Evolutionary conservation across 2,329 filamentous ascomycete genomes (phyloP), one percentile per base, ranked within the genome.

Genomic region (Phyllosticta capitalensis): DNA sequence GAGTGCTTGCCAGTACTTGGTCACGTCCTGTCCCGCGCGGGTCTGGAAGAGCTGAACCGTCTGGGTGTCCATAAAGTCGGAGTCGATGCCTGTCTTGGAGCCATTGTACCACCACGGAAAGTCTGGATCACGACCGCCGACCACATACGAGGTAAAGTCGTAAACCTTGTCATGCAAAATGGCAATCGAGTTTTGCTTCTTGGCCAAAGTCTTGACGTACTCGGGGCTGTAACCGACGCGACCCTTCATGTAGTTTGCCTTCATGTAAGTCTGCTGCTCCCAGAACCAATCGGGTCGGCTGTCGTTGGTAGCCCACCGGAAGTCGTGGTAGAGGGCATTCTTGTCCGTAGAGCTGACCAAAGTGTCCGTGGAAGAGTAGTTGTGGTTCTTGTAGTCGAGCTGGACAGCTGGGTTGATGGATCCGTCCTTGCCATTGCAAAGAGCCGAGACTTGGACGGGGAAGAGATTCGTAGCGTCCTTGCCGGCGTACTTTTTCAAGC

Each of bases 271-370:
- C 82, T 96, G 90, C 71, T 92, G 86, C 75, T 99, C 90, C 60
- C 81, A 87, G 76, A 92, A 97, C 94, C 94, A 99, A 69, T 96
- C 90, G 1, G 87, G 85, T 10, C 92, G 86, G 55, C 82, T 87
- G 69, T 96, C 89, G 64, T 91, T 90, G 33, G 83, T 90, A 69
- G 83, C 91, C 69, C 82, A 85, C 61, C 94, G 85, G 83, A 99
- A 99, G 71, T 99, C 94, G 69, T 99, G 94, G 71, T 95, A 99
- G 63, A 83, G 77, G 21, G 85, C 78, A 68, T 96, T 95, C 21
- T 79, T 64, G 68, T 97, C 92, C 3, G 81, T 79, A 28, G 74
- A 78, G 67, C 81, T 84, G 70, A 90, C 81, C 22, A 88, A 77
- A 21, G 76, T 82, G 20, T 85, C 83, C 12, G 83, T 81, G 19